Evolutionary conservation across 495 filamentous ascomycete species (phyloP).

Genomic region (Platismatia glauca): DNA sequence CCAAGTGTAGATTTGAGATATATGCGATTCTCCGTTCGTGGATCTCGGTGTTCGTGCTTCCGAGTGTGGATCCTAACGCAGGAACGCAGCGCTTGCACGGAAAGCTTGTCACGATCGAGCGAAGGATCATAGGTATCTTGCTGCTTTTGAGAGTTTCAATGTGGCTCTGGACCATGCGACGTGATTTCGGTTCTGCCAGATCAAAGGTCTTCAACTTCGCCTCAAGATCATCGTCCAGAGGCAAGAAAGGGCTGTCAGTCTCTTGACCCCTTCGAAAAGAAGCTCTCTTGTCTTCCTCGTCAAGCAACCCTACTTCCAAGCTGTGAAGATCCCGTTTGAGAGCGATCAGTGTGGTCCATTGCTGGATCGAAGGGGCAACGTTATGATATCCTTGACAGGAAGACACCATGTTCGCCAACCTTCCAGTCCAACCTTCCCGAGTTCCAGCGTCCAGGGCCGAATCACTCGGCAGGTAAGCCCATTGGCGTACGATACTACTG

Average conservation of each 20-base stretch:
- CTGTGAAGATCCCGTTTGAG: neutral
- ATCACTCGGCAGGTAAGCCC: neutral
- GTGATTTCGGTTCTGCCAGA: neutral
- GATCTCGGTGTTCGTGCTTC: too few species aligned
- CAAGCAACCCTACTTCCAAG: neutral
- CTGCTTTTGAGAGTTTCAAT: constrained; percentile 8
- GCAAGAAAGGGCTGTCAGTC: neutral
- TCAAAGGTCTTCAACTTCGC: neutral
- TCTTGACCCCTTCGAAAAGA: neutral
- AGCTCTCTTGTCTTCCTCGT: neutral
- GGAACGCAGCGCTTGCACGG: constrained; percentile 25
- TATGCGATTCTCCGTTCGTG: neutral
- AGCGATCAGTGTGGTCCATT: neutral
- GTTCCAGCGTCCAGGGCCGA: neutral
- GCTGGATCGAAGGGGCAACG: neutral
- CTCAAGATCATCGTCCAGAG: neutral
- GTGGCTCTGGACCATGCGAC: neutral
- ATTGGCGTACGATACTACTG: neutral
- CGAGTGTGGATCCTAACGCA: neutral
- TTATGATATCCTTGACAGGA: neutral
- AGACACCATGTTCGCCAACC: constrained; percentile 1
- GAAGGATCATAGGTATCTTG: constrained; percentile 14
- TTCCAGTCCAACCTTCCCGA: neutral
- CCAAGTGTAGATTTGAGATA: neutral
- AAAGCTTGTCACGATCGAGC: constrained; percentile 17